Percentiles rank a stretch among this genome's conserved stretches.
Conservation (phyloP, 2,329 filamentous ascomycete species). For the Colletotrichum tamarilloi region DNA sequence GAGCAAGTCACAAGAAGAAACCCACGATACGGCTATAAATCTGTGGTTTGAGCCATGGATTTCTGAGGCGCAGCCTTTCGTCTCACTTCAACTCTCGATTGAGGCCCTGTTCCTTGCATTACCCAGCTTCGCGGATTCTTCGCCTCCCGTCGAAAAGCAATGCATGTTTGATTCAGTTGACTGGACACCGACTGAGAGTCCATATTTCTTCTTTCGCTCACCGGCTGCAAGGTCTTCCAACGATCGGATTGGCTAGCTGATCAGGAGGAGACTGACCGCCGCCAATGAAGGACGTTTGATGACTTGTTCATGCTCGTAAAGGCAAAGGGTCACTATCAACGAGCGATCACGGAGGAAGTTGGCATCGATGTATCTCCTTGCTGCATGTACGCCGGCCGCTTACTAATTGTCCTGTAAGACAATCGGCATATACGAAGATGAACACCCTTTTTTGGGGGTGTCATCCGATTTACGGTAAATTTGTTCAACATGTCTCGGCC, state of each 20-base stretch:
- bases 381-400: neutral
- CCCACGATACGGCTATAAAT: neutral
- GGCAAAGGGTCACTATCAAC: neutral
- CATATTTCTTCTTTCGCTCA: constrained; percentile 13
- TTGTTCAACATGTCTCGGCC: neutral
- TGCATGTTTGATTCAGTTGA: neutral
- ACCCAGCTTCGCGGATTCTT: neutral
- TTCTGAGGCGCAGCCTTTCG: neutral
- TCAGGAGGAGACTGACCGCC: neutral
- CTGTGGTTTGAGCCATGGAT: neutral
- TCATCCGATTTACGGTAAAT: neutral
- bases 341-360: neutral
- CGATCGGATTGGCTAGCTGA: neutral
- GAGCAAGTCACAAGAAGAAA: neutral
- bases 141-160: neutral
- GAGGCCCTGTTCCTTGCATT: neutral
- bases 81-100: neutral
- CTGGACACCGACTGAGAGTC: neutral
- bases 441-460: neutral
- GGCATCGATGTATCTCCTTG: neutral
- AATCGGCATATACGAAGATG: neutral
- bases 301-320: neutral
- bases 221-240: constrained; percentile 1
- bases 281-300: neutral
- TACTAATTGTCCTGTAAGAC: neutral